Base-by-base conservation (phyloP, 805 yeast genomes). In the Wickerhamiella cacticola region DNA sequence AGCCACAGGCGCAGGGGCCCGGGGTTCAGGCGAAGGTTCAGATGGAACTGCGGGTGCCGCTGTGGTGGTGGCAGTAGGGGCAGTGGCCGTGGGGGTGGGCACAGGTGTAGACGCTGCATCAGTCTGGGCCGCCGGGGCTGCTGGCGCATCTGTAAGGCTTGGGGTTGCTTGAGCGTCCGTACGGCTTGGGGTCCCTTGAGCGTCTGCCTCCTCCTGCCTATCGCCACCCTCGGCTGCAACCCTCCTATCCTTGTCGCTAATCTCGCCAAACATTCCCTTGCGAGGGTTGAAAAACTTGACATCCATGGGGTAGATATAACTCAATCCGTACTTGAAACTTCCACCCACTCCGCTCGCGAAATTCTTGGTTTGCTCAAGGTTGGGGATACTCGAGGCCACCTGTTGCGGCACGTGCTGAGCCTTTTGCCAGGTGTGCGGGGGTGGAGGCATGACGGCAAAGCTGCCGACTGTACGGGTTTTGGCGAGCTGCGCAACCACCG, bases 241-340 rank as follows among this genome's bases (percentile, higher is more conserved):
- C 24, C 25, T 19, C 18, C 25, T 24, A 21, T 44, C 47, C 18
- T 19, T 13, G 15, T 44, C 47, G 18, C 23, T 39, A 19, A 33
- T 34, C 16, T 34, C 35, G 12, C 35, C 41, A 26, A 44, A 44
- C 33, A 44, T 44, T 12, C 47, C 47, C 29, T 44, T 44, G 24
- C 28, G 23, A 2, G 47, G 47, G 31, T 44, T 44, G 47, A 35
- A 35, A 21, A 44, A 44, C 35, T 44, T 44, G 35, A 24, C 47
- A 8, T 44, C 41, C 12, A 21, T 24, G 16, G 40, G 46, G 33
- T 43, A 43, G n/a, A 43, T 43, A 19, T 43, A 43, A 26, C 46
- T 43, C 16, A 43, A 21, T 2, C 46, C 46, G 15, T 43, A 26
- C 28, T 43, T 35, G 46, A 43, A 43, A 7, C 38, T 15, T 18